These are phyloP conservation scores for Salix udensis DNA, from an alignment of 345 rosid genomes.

Conservation along the genomic window DNA sequence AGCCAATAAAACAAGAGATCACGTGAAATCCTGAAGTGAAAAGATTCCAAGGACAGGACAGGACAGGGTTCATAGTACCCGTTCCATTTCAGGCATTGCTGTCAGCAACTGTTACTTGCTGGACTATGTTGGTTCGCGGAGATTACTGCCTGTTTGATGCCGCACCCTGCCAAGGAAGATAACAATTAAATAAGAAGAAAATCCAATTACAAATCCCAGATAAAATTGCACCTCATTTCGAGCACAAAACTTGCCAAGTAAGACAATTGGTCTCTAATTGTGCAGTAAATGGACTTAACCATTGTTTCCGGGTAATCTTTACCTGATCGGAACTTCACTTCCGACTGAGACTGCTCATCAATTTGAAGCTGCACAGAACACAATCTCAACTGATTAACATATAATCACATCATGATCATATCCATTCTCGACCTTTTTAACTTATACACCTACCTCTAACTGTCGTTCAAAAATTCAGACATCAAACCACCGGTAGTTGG, in stretches of 20 bases:
- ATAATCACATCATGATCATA: background rate
- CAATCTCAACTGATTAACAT: background rate
- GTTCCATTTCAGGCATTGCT: background rate
- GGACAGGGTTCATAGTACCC: background rate
- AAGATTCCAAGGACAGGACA: background rate
- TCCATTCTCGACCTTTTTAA: background rate
- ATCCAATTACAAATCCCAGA: background rate
- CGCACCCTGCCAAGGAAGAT: conserved; percentile 16
- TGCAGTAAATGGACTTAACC: conserved; percentile 41
- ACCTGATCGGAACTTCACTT: conserved; percentile 45
- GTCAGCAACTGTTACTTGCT: background rate
- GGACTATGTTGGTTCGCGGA: conserved; percentile 11
- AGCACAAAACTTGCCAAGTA: conserved; percentile 22
- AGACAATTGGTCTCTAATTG: conserved; percentile 5
- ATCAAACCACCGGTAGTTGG: background rate
- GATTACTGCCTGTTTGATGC: conserved; percentile 15
- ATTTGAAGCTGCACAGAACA: conserved; percentile 43
- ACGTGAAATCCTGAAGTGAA: background rate
- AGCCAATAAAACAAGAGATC: background rate
- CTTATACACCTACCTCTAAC: too few species aligned
- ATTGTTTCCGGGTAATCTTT: conserved; percentile 43
- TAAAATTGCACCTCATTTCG: conserved; percentile 3
- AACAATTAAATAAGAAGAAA: background rate
- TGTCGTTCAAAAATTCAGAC: background rate
- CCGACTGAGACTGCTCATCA: conserved; percentile 32